phyloP scores from a whole-genome alignment of 2,329 filamentous ascomycete species.

The Canariomyces notabilis region DNA sequence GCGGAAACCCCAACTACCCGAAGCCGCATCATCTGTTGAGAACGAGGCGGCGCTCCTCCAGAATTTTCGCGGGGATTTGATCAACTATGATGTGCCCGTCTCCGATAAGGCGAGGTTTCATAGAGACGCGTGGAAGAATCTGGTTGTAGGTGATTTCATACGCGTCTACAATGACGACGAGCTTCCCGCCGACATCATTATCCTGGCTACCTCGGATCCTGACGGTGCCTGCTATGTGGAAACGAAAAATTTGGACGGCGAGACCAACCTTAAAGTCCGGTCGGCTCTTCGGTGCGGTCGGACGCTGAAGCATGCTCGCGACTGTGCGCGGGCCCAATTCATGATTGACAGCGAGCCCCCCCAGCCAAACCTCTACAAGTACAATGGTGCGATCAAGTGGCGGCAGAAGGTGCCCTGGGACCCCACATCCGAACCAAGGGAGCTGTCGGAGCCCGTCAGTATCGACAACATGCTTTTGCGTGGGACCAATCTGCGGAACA shows the following conservation, averaged over 20 bases:
- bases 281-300: slow-evolving; percentile 83
- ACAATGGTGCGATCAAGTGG: slow-evolving; percentile 88
- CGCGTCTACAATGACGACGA: slow-evolving; percentile 96
- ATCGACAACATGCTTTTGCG: slow-evolving; percentile 95
- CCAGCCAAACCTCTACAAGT: slow-evolving; percentile 91
- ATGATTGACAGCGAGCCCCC: slow-evolving; percentile 83
- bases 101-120: slow-evolving; percentile 79
- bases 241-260: slow-evolving; percentile 95
- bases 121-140: slow-evolving; percentile 89
- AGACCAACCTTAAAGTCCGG: slow-evolving; percentile 95
- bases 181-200: slow-evolving; percentile 86
- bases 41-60: slow-evolving; percentile 37
- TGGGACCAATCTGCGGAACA: slow-evolving; percentile 90
- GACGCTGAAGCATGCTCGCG: slow-evolving; percentile 76
- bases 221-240: slow-evolving; percentile 97
- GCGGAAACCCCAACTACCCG: slow-evolving; percentile 32
- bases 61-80: slow-evolving; percentile 52
- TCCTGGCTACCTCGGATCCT: slow-evolving; percentile 85
- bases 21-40: slow-evolving; percentile 32
- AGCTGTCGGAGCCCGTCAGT: slow-evolving; percentile 87
- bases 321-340: slow-evolving; percentile 89
- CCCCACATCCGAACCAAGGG: slow-evolving; percentile 55
- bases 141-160: slow-evolving; percentile 93
- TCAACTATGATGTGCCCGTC: slow-evolving; percentile 64
- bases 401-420: slow-evolving; percentile 63